Evolutionary conservation across 2,329 filamentous ascomycete genomes (phyloP).

Genomic region (Fusarium haematococcum): DNA sequence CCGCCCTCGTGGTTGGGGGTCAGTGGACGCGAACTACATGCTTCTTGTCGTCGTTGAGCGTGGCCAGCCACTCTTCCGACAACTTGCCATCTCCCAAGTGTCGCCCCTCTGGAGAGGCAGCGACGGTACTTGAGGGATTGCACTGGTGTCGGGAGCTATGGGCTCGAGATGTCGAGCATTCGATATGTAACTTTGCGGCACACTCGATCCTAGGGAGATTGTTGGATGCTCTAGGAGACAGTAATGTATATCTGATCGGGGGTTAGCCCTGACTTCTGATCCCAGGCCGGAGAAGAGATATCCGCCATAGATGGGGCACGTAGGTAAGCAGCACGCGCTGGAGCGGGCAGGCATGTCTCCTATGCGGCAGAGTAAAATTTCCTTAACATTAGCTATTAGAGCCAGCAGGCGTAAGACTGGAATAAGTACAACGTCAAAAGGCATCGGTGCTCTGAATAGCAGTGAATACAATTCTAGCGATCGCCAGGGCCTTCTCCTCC

Average conservation of each 20-base stretch:
- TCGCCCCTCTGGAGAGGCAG: not conserved
- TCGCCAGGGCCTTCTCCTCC: conserved; percentile 30
- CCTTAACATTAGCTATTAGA: too few species aligned
- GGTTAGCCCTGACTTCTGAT: too few species aligned
- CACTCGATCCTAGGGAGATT: not conserved
- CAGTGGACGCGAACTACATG: not conserved
- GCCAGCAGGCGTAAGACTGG: too few species aligned
- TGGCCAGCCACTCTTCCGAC: not conserved
- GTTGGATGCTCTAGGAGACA: not conserved
- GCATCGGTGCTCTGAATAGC: not conserved
- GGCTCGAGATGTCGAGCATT: not conserved
- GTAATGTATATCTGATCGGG: too few species aligned
- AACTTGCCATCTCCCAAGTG: not conserved
- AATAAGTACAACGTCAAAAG: too few species aligned
- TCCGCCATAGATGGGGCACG: too few species aligned
- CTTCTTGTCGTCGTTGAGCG: not conserved
- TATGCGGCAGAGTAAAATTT: too few species aligned
- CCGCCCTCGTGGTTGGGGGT: not conserved
- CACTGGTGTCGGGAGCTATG: not conserved
- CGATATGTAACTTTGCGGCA: not conserved
- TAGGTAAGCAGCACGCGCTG: too few species aligned
- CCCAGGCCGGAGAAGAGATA: too few species aligned
- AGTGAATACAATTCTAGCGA: conserved; percentile 2
- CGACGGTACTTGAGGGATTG: not conserved
- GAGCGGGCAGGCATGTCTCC: too few species aligned